Conservation (phyloP, 2,329 filamentous ascomycete species). For the Metarhizium robertsii region DNA sequence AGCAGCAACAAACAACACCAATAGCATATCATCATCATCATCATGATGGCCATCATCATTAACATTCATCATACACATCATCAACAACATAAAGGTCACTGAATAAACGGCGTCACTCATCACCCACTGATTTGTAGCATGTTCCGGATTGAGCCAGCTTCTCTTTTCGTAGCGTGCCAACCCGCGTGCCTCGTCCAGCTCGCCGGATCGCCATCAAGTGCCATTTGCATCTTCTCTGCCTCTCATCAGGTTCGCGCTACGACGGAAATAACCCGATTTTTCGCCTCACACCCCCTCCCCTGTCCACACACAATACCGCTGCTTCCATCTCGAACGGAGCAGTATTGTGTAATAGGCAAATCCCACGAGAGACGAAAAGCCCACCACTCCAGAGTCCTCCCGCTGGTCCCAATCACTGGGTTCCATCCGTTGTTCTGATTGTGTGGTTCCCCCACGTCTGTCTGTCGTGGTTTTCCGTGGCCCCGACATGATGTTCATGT, state of each 20-base stretch:
- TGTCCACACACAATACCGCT: conserved; percentile 16
- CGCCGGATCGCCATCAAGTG: conserved; percentile 5
- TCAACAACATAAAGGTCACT: neutral
- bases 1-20: too few species aligned
- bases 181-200: conserved; percentile 1
- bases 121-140: too few species aligned
- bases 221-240: conserved; percentile 1
- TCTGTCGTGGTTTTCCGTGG: neutral
- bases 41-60: too few species aligned
- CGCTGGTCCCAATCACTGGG: conserved; percentile 3
- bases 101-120: too few species aligned
- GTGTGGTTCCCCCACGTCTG: neutral
- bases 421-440: neutral
- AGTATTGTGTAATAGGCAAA: conserved; percentile 13
- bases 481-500: neutral
- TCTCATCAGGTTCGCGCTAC: conserved; percentile 13
- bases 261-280: conserved; percentile 25
- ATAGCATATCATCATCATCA: too few species aligned
- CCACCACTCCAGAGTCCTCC: conserved; percentile 8
- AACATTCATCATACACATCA: too few species aligned
- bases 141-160: too few species aligned
- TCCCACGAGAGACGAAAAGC: conserved; percentile 14
- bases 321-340: conserved; percentile 14
- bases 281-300: conserved; percentile 15
- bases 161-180: neutral